Percentiles rank a stretch among this genome's conserved stretches.
These are phyloP conservation scores for Coniochaeta sp. DNA, from an alignment of 2,329 filamentous ascomycete species.

Conservation along the genomic window DNA sequence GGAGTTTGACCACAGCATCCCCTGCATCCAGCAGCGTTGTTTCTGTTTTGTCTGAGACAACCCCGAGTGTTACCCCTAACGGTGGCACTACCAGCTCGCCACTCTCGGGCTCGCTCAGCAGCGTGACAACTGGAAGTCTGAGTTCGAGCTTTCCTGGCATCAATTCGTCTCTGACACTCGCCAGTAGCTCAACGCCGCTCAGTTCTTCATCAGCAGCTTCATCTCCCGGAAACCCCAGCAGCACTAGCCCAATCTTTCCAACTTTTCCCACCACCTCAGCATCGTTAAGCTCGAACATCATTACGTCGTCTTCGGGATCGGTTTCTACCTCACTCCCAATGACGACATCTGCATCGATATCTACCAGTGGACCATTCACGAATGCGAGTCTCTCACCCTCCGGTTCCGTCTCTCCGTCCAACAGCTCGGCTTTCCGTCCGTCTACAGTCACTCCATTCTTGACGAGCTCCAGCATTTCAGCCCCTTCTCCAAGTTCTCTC, in stretches of 20 bases:
- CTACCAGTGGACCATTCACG: background rate
- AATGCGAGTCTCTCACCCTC: background rate
- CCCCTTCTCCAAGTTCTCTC: background rate
- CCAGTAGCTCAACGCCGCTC: background rate
- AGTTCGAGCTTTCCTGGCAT: background rate
- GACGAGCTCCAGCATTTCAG: background rate
- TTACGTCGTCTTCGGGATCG: background rate
- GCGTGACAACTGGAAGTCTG: background rate
- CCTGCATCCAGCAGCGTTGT: background rate
- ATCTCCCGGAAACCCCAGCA: background rate
- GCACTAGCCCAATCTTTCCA: background rate
- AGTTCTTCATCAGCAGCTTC: background rate
- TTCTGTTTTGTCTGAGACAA: constrained; percentile 1
- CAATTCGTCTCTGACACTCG: background rate
- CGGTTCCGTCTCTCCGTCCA: background rate
- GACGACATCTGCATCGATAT: background rate
- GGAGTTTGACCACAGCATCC: background rate
- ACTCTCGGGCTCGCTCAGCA: background rate
- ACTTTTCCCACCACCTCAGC: background rate
- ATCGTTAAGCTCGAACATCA: background rate
- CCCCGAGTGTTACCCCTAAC: background rate
- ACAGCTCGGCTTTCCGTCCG: background rate
- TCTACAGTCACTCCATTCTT: background rate
- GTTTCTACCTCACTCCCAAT: background rate
- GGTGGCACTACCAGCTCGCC: background rate